Percentiles rank a stretch among this genome's conserved stretches.
These are phyloP conservation scores for Coemansia sp. DNA, from an alignment of 192 early-diverging fungal genomes.

Conservation along the genomic window DNA sequence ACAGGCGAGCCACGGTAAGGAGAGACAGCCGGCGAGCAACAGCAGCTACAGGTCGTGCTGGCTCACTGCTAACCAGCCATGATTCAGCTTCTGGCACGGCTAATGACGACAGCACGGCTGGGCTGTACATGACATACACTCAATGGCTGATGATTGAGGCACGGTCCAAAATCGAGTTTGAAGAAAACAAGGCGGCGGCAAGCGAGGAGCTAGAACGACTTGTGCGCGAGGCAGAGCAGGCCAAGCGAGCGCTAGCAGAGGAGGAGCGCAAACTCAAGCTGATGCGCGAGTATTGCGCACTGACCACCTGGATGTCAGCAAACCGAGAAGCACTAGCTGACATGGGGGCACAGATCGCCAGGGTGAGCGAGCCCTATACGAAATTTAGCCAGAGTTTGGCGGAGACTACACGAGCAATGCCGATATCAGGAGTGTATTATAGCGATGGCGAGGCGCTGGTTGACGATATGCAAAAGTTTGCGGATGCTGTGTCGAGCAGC, in stretches of 20 bases:
- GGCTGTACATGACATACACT: conserved; percentile 9
- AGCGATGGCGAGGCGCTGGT: conserved; percentile 15
- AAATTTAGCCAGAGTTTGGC: conserved; percentile 10
- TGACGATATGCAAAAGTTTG: conserved; percentile 23
- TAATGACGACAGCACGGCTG: too few species aligned
- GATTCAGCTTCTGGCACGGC: background rate
- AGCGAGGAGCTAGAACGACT: conserved; percentile 13
- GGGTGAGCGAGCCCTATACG: conserved; percentile 16
- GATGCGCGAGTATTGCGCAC: conserved; percentile 27
- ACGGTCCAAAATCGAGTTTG: conserved; percentile 27
- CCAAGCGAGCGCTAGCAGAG: conserved; percentile 2
- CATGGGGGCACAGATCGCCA: conserved; percentile 12
- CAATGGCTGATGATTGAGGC: conserved; percentile 43
- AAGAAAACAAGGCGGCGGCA: conserved; percentile 26
- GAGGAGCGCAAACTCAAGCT: conserved; percentile 39
- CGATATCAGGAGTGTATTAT: conserved; percentile 26
- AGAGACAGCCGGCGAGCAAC: conserved; percentile 1
- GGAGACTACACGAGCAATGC: conserved; percentile 38
- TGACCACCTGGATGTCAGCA: conserved; percentile 18
- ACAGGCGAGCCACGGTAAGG: background rate
- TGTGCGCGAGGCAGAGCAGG: conserved; percentile 11
- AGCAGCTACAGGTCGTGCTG: background rate
- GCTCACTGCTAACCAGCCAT: background rate
- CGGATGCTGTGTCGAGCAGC: conserved; percentile 5
- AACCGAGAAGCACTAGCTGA: conserved; percentile 11